Base-by-base conservation (phyloP, 371 early-diverging fungal genomes). In the Lichtheimia corymbifera region DNA sequence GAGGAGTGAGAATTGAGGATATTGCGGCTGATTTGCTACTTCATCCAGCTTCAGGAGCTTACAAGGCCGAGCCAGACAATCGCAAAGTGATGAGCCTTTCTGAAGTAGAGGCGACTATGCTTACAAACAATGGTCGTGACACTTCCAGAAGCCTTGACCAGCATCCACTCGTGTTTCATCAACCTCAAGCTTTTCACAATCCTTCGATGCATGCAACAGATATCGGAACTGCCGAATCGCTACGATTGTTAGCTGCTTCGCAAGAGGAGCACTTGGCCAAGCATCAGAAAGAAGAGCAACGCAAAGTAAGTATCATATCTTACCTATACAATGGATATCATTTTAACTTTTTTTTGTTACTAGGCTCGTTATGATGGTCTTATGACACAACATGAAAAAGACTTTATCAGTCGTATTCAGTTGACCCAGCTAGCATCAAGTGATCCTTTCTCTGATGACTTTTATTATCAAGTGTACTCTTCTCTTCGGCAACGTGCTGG, bases 331-430 rank as follows among this genome's bases (percentile, higher is more conserved):
- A 30, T 18, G 30, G 9, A 28, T 41, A 55, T 20, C 15, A 41
- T 12, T 41, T 1, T 17, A 25, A 43, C 7, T 11, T 5, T 51
- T 51, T 44, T 7, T 17, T 35, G 22, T 40, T 64, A 44, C 6
- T 71, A 93, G 93, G 85, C 90, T 40, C 84, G 83, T 60, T 91
- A 91, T 68, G 83, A 86, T 55, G 88, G 88, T n/a, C 73, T 95
- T 58, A 97, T 97, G 98, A 89, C 92, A 5, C 90, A 91, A 64
- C 83, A 88, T 64, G 97, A 97, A 71, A 97, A 95, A 77, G 96
- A 97, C 61, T 83, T 86, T 53, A 92, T 97, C 65, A 88, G 93
- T 35, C 87, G 91, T 41, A 93, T 97, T 56, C 98, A 97, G 73
- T 86, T 97, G 41, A 86, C 92, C 42, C 96, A 97, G 73, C 80